These are phyloP conservation scores for Ceriops zippeliana DNA, from an alignment of 345 rosid genomes.

Conservation along the genomic window DNA sequence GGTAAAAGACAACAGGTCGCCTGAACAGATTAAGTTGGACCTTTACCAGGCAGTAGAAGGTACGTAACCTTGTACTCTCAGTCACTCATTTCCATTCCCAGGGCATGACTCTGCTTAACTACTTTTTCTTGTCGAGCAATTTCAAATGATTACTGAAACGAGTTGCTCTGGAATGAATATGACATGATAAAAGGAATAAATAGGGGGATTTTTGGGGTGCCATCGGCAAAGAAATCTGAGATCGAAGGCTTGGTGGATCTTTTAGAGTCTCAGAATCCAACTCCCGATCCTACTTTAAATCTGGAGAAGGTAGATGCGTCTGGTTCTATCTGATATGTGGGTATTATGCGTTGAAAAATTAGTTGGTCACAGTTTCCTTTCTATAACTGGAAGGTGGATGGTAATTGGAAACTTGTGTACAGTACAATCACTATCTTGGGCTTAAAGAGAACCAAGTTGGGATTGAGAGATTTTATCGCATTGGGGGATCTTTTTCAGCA, in stretches of 20 bases:
- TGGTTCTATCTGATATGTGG: background rate
- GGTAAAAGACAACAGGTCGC: slow-evolving; percentile 8
- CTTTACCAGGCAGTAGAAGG: slow-evolving; percentile 49
- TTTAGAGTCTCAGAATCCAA: slow-evolving; percentile 78
- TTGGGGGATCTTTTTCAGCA: slow-evolving; percentile 71
- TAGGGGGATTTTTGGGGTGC: slow-evolving; percentile 79
- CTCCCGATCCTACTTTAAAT: slow-evolving; percentile 60
- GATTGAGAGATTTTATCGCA: slow-evolving; percentile 75
- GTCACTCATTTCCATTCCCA: background rate
- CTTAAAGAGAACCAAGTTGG: slow-evolving; percentile 74
- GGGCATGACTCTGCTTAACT: background rate
- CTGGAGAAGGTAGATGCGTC: slow-evolving; percentile 46
- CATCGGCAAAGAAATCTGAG: slow-evolving; percentile 60
- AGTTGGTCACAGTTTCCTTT: slow-evolving; percentile 10
- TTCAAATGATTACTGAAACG: slow-evolving; percentile 1
- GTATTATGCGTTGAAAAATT: background rate
- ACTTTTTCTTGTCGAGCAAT: background rate
- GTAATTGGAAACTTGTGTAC: slow-evolving; percentile 78
- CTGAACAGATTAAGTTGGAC: slow-evolving; percentile 43
- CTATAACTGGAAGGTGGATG: slow-evolving; percentile 48
- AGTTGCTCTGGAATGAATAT: background rate
- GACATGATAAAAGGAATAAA: slow-evolving; percentile 42
- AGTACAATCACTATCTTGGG: slow-evolving; percentile 80
- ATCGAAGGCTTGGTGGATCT: slow-evolving; percentile 54
- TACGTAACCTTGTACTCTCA: slow-evolving; percentile 15